Evolutionary conservation across 352 stramenopile genomes (phyloP).

Genomic region (Globisporangium paroecandrum): DNA sequence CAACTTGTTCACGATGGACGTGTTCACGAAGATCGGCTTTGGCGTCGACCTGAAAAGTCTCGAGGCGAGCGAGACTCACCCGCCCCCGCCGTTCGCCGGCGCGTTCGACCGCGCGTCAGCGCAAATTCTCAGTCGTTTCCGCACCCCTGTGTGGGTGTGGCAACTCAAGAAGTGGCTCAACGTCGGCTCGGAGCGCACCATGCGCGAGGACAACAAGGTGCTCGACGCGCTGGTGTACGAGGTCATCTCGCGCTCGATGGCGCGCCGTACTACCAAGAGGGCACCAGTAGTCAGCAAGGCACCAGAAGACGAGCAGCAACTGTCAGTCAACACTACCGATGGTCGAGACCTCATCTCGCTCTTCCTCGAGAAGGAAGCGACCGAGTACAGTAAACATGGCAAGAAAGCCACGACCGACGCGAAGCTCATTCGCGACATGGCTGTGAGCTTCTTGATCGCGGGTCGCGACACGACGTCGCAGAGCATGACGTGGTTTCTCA

Average conservation of each 20-base stretch:
- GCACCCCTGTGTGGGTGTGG: slow-evolving; percentile 21
- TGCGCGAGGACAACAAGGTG: slow-evolving; percentile 4
- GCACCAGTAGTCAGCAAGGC: not conserved
- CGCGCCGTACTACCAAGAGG: not conserved
- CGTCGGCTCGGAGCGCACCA: slow-evolving; percentile 16
- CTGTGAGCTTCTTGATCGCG: slow-evolving; percentile 79
- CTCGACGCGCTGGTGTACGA: slow-evolving; percentile 16
- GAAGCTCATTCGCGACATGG: slow-evolving; percentile 67
- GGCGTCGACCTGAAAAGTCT: slow-evolving; percentile 36
- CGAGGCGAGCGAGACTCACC: slow-evolving; percentile 12
- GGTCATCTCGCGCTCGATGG: slow-evolving; percentile 17
- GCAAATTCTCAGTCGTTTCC: slow-evolving; percentile 18
- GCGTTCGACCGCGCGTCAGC: slow-evolving; percentile 30
- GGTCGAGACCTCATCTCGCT: slow-evolving; percentile 40
- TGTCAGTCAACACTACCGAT: not conserved
- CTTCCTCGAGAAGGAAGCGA: slow-evolving; percentile 41
- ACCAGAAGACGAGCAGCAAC: not conserved
- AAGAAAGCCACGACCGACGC: slow-evolving; percentile 6
- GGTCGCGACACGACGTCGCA: slow-evolving; percentile 72
- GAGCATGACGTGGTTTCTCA: slow-evolving; percentile 70
- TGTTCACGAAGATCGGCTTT: slow-evolving; percentile 56
- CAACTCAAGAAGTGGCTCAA: slow-evolving; percentile 21
- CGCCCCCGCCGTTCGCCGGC: slow-evolving; percentile 17
- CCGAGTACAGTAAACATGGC: slow-evolving; percentile 10
- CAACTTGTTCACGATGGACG: slow-evolving; percentile 46